Percentiles rank a stretch among this genome's conserved stretches.
Evolutionary conservation across 2,329 filamentous ascomycete genomes (phyloP).

Genomic region (Neofusicoccum kwambonambiense): DNA sequence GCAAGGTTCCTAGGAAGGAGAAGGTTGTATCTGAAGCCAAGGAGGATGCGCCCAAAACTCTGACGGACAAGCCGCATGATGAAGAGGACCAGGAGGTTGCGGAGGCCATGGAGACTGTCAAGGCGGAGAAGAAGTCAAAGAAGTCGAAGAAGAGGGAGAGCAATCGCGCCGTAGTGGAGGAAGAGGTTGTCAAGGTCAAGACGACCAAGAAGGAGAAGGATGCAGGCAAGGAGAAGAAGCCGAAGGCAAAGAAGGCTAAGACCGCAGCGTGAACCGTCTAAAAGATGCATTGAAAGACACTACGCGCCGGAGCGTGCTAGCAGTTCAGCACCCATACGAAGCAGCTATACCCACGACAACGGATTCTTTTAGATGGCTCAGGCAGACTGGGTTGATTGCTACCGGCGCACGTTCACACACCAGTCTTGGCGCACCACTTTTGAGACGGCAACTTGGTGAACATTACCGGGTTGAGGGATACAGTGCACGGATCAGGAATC

Average conservation of each 20-base stretch:
- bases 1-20: constrained; percentile 47
- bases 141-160: constrained; percentile 17
- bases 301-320: neutral
- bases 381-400: neutral
- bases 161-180: neutral
- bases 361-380: neutral
- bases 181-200: constrained; percentile 14
- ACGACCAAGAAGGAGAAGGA: constrained; percentile 2
- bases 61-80: constrained; percentile 22
- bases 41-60: constrained; percentile 34
- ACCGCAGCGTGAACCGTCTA: neutral
- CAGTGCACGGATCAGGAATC: neutral
- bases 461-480: neutral
- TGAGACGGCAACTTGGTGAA: neutral
- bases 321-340: neutral
- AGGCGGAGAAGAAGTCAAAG: constrained; percentile 19
- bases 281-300: neutral
- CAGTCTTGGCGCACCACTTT: neutral
- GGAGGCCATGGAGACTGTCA: constrained; percentile 22
- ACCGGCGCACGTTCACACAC: neutral
- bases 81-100: constrained; percentile 16
- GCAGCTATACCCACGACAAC: neutral
- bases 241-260: constrained; percentile 15
- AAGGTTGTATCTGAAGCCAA: constrained; percentile 14
- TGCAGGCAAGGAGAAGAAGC: neutral